Evolutionary conservation across 768 basidiomycete species (phyloP), one percentile per base, ranked within the genome.

Genomic region (Kwoniella sp.): DNA sequence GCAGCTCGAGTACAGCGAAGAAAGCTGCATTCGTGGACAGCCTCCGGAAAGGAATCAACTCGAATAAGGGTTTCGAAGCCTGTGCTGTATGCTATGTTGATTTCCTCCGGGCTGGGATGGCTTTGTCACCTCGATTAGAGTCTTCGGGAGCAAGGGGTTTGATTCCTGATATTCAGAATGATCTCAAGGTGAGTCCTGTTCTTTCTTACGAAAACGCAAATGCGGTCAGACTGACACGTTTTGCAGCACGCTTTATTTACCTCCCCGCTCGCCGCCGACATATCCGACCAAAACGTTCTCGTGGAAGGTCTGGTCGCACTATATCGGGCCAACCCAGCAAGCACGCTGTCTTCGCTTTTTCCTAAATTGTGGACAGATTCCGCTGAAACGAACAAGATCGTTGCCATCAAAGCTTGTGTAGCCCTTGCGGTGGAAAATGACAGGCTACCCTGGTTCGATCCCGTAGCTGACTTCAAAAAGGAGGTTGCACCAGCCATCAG

Each of bases 301-400:
- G 87, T 88, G 0, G 89, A 92, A 68, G 88, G 87, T 0, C 82
- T 96, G 9, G 88, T 88, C 1, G 85, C 86, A 1, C 78, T 92
- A 11, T 93, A 86, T 77, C 86, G 90, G 15, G 90, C 89, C 70
- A 77, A 90, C 23, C 85, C 89, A 0, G 82, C 84, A 48, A 85
- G 87, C 50, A 88, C 90, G 41, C 84, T 86, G 1, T 53, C 87
- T 7, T 83, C 83, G 0, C 73, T 92, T 5, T 90, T 93, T 74
- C 73, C 82, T 23, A 82, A 83, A 15, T 90, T 90, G 67, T 76
- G 92, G 47, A 87, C 89, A 61, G 86, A 91, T 9, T 86, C 89
- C 30, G 89, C 90, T 0, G 90, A 92, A 26, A 88, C 89, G 1
- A 86, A 91, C 70, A 93, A 93, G 82, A 86, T 89, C 12, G 86